These are phyloP conservation scores for Trichosporon sp. DNA, from an alignment of 1,284 basidiomycete species.

Conservation along the genomic window DNA sequence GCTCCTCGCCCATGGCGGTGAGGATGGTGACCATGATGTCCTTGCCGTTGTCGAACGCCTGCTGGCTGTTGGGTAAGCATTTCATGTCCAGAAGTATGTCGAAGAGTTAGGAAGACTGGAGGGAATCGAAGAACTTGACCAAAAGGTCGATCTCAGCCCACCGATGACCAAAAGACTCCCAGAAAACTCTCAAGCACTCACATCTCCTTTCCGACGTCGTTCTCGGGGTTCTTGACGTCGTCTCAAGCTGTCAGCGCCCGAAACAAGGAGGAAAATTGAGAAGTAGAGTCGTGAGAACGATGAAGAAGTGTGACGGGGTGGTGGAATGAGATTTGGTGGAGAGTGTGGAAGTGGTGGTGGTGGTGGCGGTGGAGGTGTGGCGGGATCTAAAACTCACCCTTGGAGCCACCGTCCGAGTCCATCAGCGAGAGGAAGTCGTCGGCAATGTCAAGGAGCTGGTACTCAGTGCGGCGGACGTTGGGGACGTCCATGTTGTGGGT, in stretches of 20 bases:
- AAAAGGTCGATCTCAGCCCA: background rate
- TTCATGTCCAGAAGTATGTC: too few relatives aligned
- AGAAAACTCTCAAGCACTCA: background rate
- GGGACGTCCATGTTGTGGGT: constrained; percentile 82
- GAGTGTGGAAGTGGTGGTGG: background rate
- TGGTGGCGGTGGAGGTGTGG: background rate
- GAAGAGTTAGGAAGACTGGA: background rate
- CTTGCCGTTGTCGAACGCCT: constrained; percentile 80
- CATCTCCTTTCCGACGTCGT: constrained; percentile 78
- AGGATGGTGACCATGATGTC: constrained; percentile 81
- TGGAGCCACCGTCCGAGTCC: constrained; percentile 76
- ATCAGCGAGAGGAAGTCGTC: constrained; percentile 94
- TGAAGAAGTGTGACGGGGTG: too few relatives aligned
- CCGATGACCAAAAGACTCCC: too few relatives aligned
- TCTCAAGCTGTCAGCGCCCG: constrained; percentile 57
- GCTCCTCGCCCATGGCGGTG: constrained; percentile 78
- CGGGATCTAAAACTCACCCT: constrained; percentile 54
- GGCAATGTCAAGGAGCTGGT: constrained; percentile 85
- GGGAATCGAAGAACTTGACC: background rate
- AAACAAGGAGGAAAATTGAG: background rate
- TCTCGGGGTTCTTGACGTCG: constrained; percentile 91
- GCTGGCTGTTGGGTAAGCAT: too few relatives aligned
- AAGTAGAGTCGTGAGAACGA: too few relatives aligned
- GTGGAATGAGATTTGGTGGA: background rate
- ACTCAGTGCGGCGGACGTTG: constrained; percentile 89